Evolutionary conservation across 2,329 filamentous ascomycete species (phyloP).

Genomic region (Pestalotiopsis sp.): DNA sequence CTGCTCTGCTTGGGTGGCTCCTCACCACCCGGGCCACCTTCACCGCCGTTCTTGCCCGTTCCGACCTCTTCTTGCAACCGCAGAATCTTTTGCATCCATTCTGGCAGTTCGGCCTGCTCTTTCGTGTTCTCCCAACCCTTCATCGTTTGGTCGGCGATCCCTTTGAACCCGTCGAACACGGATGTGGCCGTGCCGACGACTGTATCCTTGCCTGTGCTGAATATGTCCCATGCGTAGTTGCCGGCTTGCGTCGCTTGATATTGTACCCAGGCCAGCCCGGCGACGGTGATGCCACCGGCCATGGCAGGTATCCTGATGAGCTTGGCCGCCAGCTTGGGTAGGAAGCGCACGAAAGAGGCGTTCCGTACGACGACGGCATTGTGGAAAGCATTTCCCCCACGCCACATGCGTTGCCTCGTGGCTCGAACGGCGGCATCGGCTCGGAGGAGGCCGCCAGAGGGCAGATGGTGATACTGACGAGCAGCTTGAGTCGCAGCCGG

Average conservation of each 20-base stretch:
- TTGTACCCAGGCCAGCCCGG: conserved; percentile 87
- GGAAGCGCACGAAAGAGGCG: conserved; percentile 64
- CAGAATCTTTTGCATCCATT: conserved; percentile 80
- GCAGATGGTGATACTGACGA: conserved; percentile 68
- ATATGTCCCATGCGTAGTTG: conserved; percentile 65
- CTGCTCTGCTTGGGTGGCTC: conserved; percentile 63
- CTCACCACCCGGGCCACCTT: conserved; percentile 50
- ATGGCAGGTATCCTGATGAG: conserved; percentile 86
- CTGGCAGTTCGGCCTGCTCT: conserved; percentile 68
- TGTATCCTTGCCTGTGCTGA: conserved; percentile 73
- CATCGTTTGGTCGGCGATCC: conserved; percentile 77
- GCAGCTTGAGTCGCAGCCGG: conserved; percentile 45
- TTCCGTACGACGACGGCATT: conserved; percentile 71
- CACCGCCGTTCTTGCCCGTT: conserved; percentile 45
- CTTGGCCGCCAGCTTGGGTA: conserved; percentile 91
- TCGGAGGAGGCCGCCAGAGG: conserved; percentile 70
- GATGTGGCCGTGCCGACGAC: conserved; percentile 70
- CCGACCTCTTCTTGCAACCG: conserved; percentile 63
- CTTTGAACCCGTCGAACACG: conserved; percentile 72
- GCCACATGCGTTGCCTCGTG: conserved; percentile 70
- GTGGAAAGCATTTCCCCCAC: conserved; percentile 82
- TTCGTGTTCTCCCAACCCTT: conserved; percentile 84
- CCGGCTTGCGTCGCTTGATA: conserved; percentile 81
- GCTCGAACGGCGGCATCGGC: conserved; percentile 65
- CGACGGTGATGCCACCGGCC: conserved; percentile 86